Conservation (phyloP, 2,329 filamentous ascomycete species). For the Purpureocillium takamizusanense region DNA sequence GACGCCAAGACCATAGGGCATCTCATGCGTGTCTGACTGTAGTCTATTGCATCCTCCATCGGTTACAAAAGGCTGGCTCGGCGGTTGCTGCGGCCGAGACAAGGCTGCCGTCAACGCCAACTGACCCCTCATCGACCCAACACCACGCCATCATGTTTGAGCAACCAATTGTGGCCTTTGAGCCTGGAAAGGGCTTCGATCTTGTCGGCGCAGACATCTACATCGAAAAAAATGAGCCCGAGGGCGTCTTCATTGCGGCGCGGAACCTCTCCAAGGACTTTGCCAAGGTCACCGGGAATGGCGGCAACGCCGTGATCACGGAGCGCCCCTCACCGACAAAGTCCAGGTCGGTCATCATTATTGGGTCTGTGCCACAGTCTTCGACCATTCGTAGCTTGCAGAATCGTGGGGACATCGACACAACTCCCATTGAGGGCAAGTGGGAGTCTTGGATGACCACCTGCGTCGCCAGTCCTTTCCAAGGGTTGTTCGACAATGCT, state of each 20-base stretch:
- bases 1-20: too few relatives aligned
- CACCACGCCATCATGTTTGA: slow-evolving; percentile 13
- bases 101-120: not conserved
- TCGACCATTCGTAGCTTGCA: slow-evolving; percentile 9
- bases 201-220: slow-evolving; percentile 20
- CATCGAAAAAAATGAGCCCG: slow-evolving; percentile 18
- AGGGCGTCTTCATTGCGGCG: slow-evolving; percentile 23
- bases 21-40: too few relatives aligned
- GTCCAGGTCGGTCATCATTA: slow-evolving; percentile 11
- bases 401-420: slow-evolving; percentile 11
- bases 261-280: slow-evolving; percentile 20
- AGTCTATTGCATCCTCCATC: too few relatives aligned
- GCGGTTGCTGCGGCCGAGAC: too few relatives aligned
- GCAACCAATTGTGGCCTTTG: slow-evolving; percentile 15
- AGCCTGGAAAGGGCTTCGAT: slow-evolving; percentile 12
- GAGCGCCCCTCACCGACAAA: not conserved
- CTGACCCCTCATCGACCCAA: not conserved
- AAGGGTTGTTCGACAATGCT: slow-evolving; percentile 26
- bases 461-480: slow-evolving; percentile 36
- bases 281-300: slow-evolving; percentile 12
- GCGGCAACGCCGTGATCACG: slow-evolving; percentile 6
- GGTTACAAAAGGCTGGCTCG: slow-evolving; percentile 1
- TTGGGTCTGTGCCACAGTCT: slow-evolving; percentile 13
- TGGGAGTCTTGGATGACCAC: slow-evolving; percentile 47
- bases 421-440: slow-evolving; percentile 25